Evolutionary conservation across 331 rosid species (phyloP).

Genomic region (Malus hybrid): DNA sequence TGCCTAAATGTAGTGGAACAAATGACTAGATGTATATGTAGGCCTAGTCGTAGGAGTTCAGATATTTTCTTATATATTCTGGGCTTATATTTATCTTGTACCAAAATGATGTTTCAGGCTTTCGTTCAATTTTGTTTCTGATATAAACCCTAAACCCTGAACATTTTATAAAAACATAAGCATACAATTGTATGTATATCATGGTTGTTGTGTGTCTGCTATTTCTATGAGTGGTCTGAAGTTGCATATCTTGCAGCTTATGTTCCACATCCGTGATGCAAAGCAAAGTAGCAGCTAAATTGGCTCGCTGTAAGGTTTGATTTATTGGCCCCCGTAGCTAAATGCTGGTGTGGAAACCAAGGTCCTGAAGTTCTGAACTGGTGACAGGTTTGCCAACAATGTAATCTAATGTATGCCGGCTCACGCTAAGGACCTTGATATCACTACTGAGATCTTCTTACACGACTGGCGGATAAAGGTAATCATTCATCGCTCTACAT

Average conservation of each 20-base stretch:
- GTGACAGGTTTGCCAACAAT: not conserved
- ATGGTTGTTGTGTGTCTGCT: not conserved
- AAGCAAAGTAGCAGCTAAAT: constrained; percentile 33
- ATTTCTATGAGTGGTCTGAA: not conserved
- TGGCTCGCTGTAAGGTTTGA: not conserved
- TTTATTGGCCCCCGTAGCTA: not conserved
- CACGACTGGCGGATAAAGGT: not conserved
- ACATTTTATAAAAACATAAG: not conserved
- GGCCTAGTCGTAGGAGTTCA: not conserved
- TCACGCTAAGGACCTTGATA: not conserved
- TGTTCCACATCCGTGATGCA: constrained; percentile 72
- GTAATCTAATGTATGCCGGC: not conserved
- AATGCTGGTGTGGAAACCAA: not conserved
- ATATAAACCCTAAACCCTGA: not conserved
- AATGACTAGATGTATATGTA: not conserved
- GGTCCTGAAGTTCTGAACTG: not conserved
- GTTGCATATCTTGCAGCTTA: constrained; percentile 44
- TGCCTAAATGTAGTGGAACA: not conserved
- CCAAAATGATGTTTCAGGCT: not conserved
- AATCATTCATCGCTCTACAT: not conserved
- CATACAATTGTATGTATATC: not conserved
- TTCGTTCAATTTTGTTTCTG: not conserved
- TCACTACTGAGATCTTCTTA: not conserved
- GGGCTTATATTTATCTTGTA: not conserved
- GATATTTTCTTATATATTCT: not conserved